Base-by-base conservation (phyloP, 1,284 basidiomycete species). In the Cutaneotrichosporon dermatis region DNA sequence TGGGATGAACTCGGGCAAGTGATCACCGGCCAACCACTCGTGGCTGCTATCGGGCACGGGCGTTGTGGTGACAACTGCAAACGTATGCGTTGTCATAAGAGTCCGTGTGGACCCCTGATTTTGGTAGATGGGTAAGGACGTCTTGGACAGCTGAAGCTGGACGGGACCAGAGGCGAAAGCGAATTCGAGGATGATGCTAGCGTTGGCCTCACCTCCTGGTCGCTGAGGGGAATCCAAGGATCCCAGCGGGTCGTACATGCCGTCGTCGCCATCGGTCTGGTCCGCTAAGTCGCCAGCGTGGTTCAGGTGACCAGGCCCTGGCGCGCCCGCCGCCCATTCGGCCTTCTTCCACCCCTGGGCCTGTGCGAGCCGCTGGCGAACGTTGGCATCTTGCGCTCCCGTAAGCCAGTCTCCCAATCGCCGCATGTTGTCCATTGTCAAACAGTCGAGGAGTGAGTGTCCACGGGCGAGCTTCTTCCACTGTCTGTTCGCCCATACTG, bases 371-470 rank as follows among this genome's bases (percentile, higher is more conserved):
- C 44, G 25, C 13, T 35, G 6, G 10, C 41, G 39, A 16, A 12
- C 51, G 16, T 42, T 4, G 6, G 37, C 39, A 33, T 52, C 16
- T 43, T 25, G 34, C 4, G 12, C 12, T 33, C 44, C 62, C 62
- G 35, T 42, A 6, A 75, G 57, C 74, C 74, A 76, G 33, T 68
- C 66, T 5, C 73, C 71, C 11, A 76, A 49, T 36, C 54, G 45
- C 34, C 70, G 55, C 10, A 69, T 68, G 33, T 61, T 61, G n/a
- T 70, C 61, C 10, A 72, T 61, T 15, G 61, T 55, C 10, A 76
- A 40, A 39, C 71, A 73, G 34, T 73, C 66, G 35, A 74, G 55
- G 53, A 75, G 54, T 2, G 62, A 16, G 4, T 43, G 50, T 1
- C 64, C 65, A 15, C 62, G 62, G 1, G 66, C 61, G 4, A 72